These are phyloP conservation scores for Cladorrhinum samala DNA, from an alignment of 495 filamentous ascomycete species.

Conservation along the genomic window DNA sequence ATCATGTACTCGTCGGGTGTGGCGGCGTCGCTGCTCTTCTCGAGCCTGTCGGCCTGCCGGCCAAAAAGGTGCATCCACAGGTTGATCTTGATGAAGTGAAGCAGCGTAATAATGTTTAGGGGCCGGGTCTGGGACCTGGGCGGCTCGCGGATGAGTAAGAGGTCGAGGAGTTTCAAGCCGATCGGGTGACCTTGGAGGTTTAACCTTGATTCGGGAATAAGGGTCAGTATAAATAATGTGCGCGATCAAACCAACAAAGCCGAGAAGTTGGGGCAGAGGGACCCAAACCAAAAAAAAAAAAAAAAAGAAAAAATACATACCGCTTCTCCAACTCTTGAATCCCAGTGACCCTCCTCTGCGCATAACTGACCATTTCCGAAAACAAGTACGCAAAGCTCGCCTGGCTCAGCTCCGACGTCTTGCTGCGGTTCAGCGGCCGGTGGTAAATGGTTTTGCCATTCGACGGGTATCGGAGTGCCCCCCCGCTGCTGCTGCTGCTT, in stretches of 20 bases:
- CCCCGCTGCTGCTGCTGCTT: slow-evolving; percentile 11
- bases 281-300: neutral
- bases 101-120: slow-evolving; percentile 79
- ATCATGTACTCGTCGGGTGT: slow-evolving; percentile 97
- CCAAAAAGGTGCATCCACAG: slow-evolving; percentile 90
- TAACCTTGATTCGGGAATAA: slow-evolving; percentile 48
- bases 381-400: slow-evolving; percentile 95
- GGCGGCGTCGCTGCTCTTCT: slow-evolving; percentile 72
- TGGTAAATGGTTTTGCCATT: slow-evolving; percentile 98
- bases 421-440: slow-evolving; percentile 82
- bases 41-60: slow-evolving; percentile 83
- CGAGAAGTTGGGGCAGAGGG: no score
- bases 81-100: slow-evolving; percentile 87
- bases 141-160: slow-evolving; percentile 76
- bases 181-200: slow-evolving; percentile 94
- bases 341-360: slow-evolving; percentile 80
- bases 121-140: slow-evolving; percentile 66
- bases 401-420: slow-evolving; percentile 79
- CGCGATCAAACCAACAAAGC: no score
- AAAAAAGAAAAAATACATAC: slow-evolving; percentile 38
- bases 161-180: slow-evolving; percentile 88
- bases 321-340: slow-evolving; percentile 91
- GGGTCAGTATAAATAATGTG: neutral
- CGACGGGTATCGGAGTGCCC: slow-evolving; percentile 83
- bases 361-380: slow-evolving; percentile 93